Percentiles rank a stretch among this genome's conserved stretches.
Evolutionary conservation across 208 protist species (phyloP).

Genomic region (Crithidia expoeki): DNA sequence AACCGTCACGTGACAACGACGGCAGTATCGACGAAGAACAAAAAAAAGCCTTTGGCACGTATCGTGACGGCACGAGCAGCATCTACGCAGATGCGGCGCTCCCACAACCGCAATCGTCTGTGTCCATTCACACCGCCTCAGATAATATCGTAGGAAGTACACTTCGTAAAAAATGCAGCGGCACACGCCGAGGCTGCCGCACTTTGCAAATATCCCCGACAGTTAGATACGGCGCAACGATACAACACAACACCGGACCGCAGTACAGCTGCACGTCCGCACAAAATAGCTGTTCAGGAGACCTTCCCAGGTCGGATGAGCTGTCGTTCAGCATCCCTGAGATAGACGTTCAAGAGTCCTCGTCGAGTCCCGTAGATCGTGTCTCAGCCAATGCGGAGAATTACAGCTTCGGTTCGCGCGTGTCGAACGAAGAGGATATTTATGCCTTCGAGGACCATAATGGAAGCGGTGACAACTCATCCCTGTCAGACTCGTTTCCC

Average conservation of each 20-base stretch:
- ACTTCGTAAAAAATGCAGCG: background rate
- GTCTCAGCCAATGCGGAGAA: background rate
- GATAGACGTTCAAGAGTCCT: background rate
- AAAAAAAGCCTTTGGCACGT: too few species aligned
- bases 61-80: too few species aligned
- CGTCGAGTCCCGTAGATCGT: background rate
- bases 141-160: background rate
- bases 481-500: background rate
- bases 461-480: background rate
- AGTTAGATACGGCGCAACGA: background rate
- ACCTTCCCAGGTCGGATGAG: background rate
- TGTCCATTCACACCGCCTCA: background rate
- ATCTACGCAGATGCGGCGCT: background rate
- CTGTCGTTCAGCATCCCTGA: conserved; percentile 13
- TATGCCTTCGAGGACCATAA: background rate
- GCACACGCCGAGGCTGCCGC: background rate
- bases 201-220: background rate
- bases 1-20: too few species aligned
- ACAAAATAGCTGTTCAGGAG: background rate
- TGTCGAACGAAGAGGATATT: background rate
- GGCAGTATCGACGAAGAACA: too few species aligned
- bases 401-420: conserved; percentile 10
- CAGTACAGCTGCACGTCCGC: background rate
- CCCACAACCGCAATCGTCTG: background rate
- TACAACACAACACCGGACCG: background rate